Base-by-base conservation (phyloP, 768 basidiomycete species). In the Mycena olivaceomarginata region DNA sequence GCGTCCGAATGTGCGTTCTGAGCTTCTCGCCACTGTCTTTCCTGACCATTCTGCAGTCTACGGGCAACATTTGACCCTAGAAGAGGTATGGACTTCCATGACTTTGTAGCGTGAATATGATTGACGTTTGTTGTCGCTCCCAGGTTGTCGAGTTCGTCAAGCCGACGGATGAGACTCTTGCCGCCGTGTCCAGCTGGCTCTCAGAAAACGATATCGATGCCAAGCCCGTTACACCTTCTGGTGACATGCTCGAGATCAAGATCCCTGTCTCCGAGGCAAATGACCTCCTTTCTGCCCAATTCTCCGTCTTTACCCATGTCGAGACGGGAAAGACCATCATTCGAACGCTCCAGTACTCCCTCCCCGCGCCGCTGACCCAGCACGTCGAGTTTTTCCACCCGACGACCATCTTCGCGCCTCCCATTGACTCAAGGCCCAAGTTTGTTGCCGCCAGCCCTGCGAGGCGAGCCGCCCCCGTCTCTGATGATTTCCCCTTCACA, bases 71-170 rank as follows among this genome's bases (percentile, higher is more conserved):
- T 37, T 73, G 48, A 59, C 72, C 43, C 25, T 40, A 12, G 72
- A 73, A 40, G 65, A 67, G 72, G 71, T 72, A 45, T 45, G 3
- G 56, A 64, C 11, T 43, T 65, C 37, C 25, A 51, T 20, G 43
- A 41, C 20, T 22, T 60, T 51, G 25, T 48, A 71, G 40, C 45
- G 41, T 63, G 45, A 56, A 41, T 37, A 60, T 48, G 16, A 40
- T 53, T 65, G 40, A 51, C 43, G 6, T 62, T 25, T 43, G 48
- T 72, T 71, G 37, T 45, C 39, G 41, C 59, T 48, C 22, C 25
- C 64, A 88, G 39, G 87, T 88, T n/a, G 84, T 85, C 31, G 82
- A 79, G 11, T 84, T 88, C 37, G 82, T 86, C 65, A 83, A 84
- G 11, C 88, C 88, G 0, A 84, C 83, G 51, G 77, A 83, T 2